Evolutionary conservation across 2,329 filamentous ascomycete species (phyloP), one percentile per base, ranked within the genome.

Genomic region (Cladosporium sp.): DNA sequence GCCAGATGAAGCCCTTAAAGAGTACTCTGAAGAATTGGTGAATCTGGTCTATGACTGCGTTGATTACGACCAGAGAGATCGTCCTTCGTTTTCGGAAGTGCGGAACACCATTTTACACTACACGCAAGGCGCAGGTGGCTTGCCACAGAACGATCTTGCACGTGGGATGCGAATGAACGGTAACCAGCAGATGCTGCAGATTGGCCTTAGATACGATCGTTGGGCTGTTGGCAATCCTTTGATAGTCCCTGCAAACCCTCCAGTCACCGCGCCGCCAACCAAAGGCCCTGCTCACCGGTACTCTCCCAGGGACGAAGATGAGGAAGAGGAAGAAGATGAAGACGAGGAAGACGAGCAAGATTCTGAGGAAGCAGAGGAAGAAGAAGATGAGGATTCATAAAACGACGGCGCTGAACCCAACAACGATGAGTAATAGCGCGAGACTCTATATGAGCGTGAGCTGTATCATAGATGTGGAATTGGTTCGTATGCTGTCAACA

Each of bases 1-100:
- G 26, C 51, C 32, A 15, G 58, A 28, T 41, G 24, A 38, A 15
- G 44, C 64, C 24, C 24, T 24, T 24, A 24, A 24, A 24, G 47
- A 41, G 15, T 68, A 67, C 36, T 67, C 65, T n/a, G 14, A 24
- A 1, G 30, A 52, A 18, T 54, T 68, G 41, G 18, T 62, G 34
- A 24, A 54, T 32, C 28, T 65, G n/a, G 63, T 68, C 24, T 41
- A 34, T 28, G 52, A 41, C 18, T 68, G 58, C 21, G 54, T 67
- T 26, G 41, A 24, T 4, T 68, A 54, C 49, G 15, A 64, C 4
- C 61, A 59, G 21, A 24, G n/a, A 18, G 44, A 64, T 28, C 55
- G 67, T 24, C 62, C 62, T 6, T 54, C 61, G n/a, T 68, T 68
- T 34, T 21, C 34, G 21, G 12, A 36, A 4, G 7, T 58, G 55